A percentile compares a stretch with the other conserved stretches of the same genome.
Conservation (phyloP, 163 green algal genomes). For the Scenedesmus sp. region DNA sequence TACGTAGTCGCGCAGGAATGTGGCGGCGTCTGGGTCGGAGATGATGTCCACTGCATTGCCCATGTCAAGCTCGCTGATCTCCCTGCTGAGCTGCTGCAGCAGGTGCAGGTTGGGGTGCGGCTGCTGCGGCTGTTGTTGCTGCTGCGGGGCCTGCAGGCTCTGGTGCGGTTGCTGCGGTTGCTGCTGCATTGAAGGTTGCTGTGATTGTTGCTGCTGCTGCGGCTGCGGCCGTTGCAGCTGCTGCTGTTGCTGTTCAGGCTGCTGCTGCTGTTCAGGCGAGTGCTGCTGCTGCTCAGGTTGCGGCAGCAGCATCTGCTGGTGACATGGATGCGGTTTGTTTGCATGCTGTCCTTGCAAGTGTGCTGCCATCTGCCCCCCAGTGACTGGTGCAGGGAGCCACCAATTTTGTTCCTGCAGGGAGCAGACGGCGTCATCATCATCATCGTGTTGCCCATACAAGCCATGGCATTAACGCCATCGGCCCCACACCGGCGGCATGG, state of each 20-base stretch:
- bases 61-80: slow-evolving; percentile 32
- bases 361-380: neutral
- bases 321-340: neutral
- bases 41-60: slow-evolving; percentile 29
- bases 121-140: neutral
- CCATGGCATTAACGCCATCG: too few relatives aligned
- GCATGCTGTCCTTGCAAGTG: neutral
- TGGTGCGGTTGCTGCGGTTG: neutral
- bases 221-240: neutral
- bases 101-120: neutral
- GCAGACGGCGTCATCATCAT: too few relatives aligned
- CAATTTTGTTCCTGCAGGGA: too few relatives aligned
- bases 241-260: neutral
- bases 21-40: neutral
- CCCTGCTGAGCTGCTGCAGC: slow-evolving; percentile 11
- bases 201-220: neutral
- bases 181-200: neutral
- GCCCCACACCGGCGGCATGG: too few relatives aligned
- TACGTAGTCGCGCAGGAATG: slow-evolving; percentile 35
- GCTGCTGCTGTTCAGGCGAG: neutral
- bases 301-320: neutral
- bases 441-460: too few relatives aligned
- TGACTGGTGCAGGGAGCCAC: neutral
- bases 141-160: neutral
- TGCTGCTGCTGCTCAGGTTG: neutral